Evolutionary conservation across 192 early-diverging fungal genomes (phyloP), one percentile per base, ranked within the genome.

Genomic region (Coemansia sp.): DNA sequence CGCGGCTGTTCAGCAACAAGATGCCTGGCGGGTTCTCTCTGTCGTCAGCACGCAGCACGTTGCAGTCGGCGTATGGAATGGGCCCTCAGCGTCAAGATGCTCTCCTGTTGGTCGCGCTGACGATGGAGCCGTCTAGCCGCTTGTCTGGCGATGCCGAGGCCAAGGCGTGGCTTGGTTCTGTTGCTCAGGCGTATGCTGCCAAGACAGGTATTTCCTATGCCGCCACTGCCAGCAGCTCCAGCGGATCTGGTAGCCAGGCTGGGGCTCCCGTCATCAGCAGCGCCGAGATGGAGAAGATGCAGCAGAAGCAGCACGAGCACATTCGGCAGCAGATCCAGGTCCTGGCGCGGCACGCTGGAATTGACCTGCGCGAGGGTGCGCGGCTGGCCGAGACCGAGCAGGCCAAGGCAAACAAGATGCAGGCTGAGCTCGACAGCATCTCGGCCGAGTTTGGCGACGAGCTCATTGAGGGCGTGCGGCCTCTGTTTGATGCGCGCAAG

Each of bases 21-120:
- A 93, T 98, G 91, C 92, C 95, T 50, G 93, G 90, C 76, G 93
- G 95, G 26, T 98, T 93, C 70, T 86, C 86, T 65, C n/a, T n/a
- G n/a, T n/a, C n/a, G n/a, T n/a, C n/a, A n/a, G n/a, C n/a, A n/a
- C n/a, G n/a, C n/a, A n/a, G 74, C 19, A 83, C 87, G 68, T 67
- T 98, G 44, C 60, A 82, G 37, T 74, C 72, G 32, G 72, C 85
- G 29, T 89, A 91, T 76, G 93, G 93, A 8, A 74, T 98, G 9
- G 93, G 93, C 11, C 71, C 88, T 34, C 85, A 87, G 64, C 83
- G 95, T 17, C 84, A 85, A 53, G 90, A 94, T 34, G 90, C 80
- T 42, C 83, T 87, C 34, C 64, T 98, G 8, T 77, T 95, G 39
- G 83, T 89, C 38, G 90, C 87, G 61, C 72, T 91, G 48, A 86